A percentile compares a stretch with the other conserved stretches of the same genome.
These are phyloP conservation scores for Citrus mangshanensis DNA, from an alignment of 345 rosid genomes.

Conservation along the genomic window DNA sequence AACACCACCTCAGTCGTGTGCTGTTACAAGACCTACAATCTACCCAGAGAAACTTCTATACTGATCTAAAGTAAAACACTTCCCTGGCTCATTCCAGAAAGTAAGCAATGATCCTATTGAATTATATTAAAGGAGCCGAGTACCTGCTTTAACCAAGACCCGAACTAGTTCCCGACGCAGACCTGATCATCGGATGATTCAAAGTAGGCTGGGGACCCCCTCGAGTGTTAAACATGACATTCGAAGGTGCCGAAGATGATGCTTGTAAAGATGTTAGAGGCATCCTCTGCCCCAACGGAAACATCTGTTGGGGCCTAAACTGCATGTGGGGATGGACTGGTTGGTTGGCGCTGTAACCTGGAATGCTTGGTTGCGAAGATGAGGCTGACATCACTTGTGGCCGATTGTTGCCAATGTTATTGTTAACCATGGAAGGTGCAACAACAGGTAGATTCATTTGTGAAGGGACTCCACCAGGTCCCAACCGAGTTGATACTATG, in stretches of 20 bases:
- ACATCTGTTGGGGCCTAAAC: slow-evolving; percentile 76
- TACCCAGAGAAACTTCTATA: slow-evolving; percentile 8
- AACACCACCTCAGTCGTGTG: slow-evolving; percentile 4
- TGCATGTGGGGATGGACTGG: slow-evolving; percentile 71
- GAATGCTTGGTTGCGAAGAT: slow-evolving; percentile 59
- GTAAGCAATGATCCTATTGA: slow-evolving; percentile 4
- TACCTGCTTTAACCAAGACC: slow-evolving; percentile 49
- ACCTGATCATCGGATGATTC: slow-evolving; percentile 67
- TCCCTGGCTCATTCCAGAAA: neutral
- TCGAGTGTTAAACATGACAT: slow-evolving; percentile 43
- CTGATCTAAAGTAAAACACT: slow-evolving; percentile 13
- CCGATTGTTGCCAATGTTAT: slow-evolving; percentile 42
- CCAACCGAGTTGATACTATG: slow-evolving; percentile 53
- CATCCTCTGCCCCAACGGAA: slow-evolving; percentile 70
- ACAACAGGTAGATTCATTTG: slow-evolving; percentile 48
- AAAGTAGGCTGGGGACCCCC: slow-evolving; percentile 53
- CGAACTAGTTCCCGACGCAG: slow-evolving; percentile 57
- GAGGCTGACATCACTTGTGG: slow-evolving; percentile 53
- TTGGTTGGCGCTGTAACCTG: slow-evolving; percentile 57
- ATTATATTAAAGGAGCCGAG: neutral
- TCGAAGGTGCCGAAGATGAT: slow-evolving; percentile 53
- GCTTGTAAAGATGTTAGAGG: slow-evolving; percentile 71
- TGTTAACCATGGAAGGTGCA: slow-evolving; percentile 52
- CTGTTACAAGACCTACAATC: slow-evolving; percentile 33
- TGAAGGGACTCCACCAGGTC: slow-evolving; percentile 48